Evolutionary conservation across 2,329 filamentous ascomycete genomes (phyloP).

Genomic region (Claviceps capensis): DNA sequence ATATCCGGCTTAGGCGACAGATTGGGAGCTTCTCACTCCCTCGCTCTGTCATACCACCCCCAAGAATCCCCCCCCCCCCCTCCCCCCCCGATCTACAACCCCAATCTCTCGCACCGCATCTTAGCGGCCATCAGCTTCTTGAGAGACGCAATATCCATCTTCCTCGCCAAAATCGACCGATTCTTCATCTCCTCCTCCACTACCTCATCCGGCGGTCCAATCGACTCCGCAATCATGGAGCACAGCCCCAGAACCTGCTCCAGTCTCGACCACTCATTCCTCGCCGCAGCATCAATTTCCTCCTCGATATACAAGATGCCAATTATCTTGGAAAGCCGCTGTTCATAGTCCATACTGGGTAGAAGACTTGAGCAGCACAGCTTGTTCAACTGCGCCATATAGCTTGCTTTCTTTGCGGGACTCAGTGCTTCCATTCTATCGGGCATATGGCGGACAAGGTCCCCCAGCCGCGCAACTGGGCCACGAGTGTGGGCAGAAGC

Average conservation of each 20-base stretch:
- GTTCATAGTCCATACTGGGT: slow-evolving; percentile 8
- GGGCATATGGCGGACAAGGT: neutral
- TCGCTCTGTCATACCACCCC: neutral
- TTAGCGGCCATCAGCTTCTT: slow-evolving; percentile 9
- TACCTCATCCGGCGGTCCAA: slow-evolving; percentile 12
- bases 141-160: slow-evolving; percentile 13
- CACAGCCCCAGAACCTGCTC: slow-evolving; percentile 13
- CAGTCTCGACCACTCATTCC: slow-evolving; percentile 14
- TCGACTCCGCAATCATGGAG: slow-evolving; percentile 13
- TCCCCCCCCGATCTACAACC: neutral
- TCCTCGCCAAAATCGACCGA: slow-evolving; percentile 14
- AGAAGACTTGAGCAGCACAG: slow-evolving; percentile 7
- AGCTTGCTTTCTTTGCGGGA: slow-evolving; percentile 9
- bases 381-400: slow-evolving; percentile 11
- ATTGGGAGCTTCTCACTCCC: no score
- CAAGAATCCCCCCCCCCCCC: neutral
- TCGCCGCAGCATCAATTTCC: slow-evolving; percentile 13
- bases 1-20: no score
- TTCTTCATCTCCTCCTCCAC: slow-evolving; percentile 5
- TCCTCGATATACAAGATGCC: slow-evolving; percentile 16
- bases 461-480: neutral
- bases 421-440: neutral
- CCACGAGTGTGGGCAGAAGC: no score
- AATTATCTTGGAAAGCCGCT: slow-evolving; percentile 12
- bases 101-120: neutral